Evolutionary conservation across 2,329 filamentous ascomycete species (phyloP).

Genomic region (Neophaeococcomyces aloes): DNA sequence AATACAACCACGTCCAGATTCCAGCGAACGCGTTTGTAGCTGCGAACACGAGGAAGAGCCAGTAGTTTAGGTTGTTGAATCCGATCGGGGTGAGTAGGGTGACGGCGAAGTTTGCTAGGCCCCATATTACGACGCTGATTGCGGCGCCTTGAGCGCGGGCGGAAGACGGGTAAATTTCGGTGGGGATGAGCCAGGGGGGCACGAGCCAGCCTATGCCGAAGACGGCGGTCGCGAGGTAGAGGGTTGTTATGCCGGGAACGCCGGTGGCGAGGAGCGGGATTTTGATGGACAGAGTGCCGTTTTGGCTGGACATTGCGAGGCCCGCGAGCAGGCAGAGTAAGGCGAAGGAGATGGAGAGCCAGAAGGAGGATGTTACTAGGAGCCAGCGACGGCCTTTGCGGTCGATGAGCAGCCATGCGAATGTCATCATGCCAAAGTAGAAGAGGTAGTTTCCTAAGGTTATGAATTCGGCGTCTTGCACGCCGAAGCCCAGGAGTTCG

Average conservation of each 20-base stretch:
- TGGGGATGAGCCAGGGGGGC: slow-evolving; percentile 41
- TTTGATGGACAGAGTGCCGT: slow-evolving; percentile 17
- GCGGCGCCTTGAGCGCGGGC: slow-evolving; percentile 50
- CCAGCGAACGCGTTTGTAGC: slow-evolving; percentile 46
- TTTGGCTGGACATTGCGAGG: slow-evolving; percentile 17
- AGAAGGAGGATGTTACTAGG: slow-evolving; percentile 21
- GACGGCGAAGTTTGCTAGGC: slow-evolving; percentile 49
- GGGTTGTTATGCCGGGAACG: slow-evolving; percentile 20
- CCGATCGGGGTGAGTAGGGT: slow-evolving; percentile 48
- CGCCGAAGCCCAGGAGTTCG: slow-evolving; percentile 47
- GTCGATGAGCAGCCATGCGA: slow-evolving; percentile 48
- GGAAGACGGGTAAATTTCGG: slow-evolving; percentile 48
- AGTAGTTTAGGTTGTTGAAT: slow-evolving; percentile 51
- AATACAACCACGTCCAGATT: slow-evolving; percentile 41
- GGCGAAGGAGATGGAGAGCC: slow-evolving; percentile 21
- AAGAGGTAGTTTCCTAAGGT: slow-evolving; percentile 52
- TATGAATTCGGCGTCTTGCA: slow-evolving; percentile 43
- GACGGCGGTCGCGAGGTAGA: slow-evolving; percentile 31
- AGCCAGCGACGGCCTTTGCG: slow-evolving; percentile 23
- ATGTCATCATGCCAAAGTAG: slow-evolving; percentile 52
- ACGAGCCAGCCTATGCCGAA: slow-evolving; percentile 44
- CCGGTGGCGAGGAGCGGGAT: slow-evolving; percentile 21
- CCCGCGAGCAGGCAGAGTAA: slow-evolving; percentile 24
- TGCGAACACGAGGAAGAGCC: slow-evolving; percentile 47
- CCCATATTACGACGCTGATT: slow-evolving; percentile 50